phyloP scores from a whole-genome alignment of 495 filamentous ascomycete species.

The Penicillium psychrofluorescens region DNA sequence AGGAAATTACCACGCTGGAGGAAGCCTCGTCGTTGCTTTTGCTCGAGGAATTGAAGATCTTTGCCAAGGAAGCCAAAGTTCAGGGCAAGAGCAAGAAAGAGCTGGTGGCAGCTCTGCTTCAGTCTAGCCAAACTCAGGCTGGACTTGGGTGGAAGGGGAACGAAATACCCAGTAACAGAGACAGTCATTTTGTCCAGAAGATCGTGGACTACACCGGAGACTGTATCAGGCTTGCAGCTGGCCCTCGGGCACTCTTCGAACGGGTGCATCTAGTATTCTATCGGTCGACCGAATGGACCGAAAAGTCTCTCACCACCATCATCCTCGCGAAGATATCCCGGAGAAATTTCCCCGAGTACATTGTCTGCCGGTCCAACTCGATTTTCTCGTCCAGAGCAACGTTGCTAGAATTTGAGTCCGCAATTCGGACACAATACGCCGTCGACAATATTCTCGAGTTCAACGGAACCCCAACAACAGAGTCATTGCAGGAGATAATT shows the following conservation, averaged over 20 bases:
- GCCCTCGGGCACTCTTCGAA: constrained; percentile 79
- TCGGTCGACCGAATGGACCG: constrained; percentile 92
- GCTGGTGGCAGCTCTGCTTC: constrained; percentile 61
- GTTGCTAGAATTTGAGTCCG: constrained; percentile 83
- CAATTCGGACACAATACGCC: constrained; percentile 71
- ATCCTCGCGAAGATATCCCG: constrained; percentile 84
- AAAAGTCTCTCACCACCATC: constrained; percentile 91
- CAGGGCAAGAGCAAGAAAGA: constrained; percentile 87
- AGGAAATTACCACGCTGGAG: constrained; percentile 70
- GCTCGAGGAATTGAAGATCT: constrained; percentile 75
- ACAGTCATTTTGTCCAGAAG: constrained; percentile 60
- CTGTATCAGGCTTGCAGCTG: constrained; percentile 70
- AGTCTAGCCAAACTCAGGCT: constrained; percentile 63
- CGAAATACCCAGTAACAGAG: constrained; percentile 46
- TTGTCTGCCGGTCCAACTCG: constrained; percentile 82
- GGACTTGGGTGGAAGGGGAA: constrained; percentile 55
- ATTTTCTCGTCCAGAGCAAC: constrained; percentile 72
- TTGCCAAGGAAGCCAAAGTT: constrained; percentile 82
- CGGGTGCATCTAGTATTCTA: constrained; percentile 95
- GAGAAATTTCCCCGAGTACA: constrained; percentile 82
- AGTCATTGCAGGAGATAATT: constrained; percentile 60
- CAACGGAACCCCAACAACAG: constrained; percentile 60
- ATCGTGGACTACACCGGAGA: constrained; percentile 75
- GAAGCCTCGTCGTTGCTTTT: constrained; percentile 76
- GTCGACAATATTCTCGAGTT: constrained; percentile 83